Base-by-base conservation (phyloP, 768 basidiomycete genomes). In the Leccinum broughii region DNA sequence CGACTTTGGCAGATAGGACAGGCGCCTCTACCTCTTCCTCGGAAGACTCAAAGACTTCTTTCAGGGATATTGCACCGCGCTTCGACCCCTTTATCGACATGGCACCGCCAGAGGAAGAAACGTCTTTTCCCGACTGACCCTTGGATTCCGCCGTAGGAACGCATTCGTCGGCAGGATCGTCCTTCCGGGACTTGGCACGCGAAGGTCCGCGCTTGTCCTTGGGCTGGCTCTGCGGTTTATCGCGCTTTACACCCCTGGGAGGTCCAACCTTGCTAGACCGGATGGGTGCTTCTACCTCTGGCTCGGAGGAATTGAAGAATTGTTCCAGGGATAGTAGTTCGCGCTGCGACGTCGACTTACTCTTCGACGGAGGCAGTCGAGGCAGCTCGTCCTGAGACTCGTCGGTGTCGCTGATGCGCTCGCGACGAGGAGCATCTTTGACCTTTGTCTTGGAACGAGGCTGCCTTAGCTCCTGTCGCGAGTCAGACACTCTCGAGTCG, bases 261-360 rank as follows among this genome's bases (percentile, higher is more conserved):
- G 72, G 72, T 1, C 72, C 72, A 11, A 71, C 4, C 34, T 72
- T 72, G 13, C 63, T 37, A 14, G 32, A 56, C 6, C 15, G 5
- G 17, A n/a, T 24, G 2, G 46, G 2, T 4, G 37, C 17, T n/a
- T 52, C 57, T 6, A 32, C 56, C 28, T 53, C 62, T 7, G 57
- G 30, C 52, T 64, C 67, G 3, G 63, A 55, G 6, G 17, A 24
- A 15, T 49, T 48, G 8, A 51, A 14, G 2, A 24, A 6, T 24
- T 30, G 37, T 20, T 59, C 37, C 15, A 39, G 51, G 9, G 54
- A 30, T 24, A 48, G 3, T 7, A 54, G 28, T 20, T 35, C 49
- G 11, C 28, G 32, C 24, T 59, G 57, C 6, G 46, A 32, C 11
- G 7, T 15, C 30, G 28, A 14, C 30, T 58, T 57, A 39, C 49